Base-by-base conservation (phyloP, 1,284 basidiomycete species). In the Cutaneotrichosporon sp. region DNA sequence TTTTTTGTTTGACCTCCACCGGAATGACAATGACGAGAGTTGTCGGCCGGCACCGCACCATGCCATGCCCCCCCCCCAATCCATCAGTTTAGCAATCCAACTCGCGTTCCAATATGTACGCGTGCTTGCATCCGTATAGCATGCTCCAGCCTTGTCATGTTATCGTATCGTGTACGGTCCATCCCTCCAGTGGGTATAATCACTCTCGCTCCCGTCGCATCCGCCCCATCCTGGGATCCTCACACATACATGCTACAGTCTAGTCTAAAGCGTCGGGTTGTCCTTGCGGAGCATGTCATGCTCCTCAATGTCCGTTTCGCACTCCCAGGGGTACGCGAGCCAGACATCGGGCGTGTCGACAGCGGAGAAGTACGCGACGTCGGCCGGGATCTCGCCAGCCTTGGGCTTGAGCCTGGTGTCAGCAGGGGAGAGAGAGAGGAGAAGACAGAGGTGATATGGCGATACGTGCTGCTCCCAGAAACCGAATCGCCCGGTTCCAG, bases 321-420 rank as follows among this genome's bases (percentile, higher is more conserved):
- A 77, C 68, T 79, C 78, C 79, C 80, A 81, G 14, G 80, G 80
- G 72, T 81, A 81, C 5, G 79, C 78, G 50, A 81, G 75, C 80
- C 80, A 81, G 61, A 80, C 72, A 61, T 81, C 80, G 31, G 75
- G 76, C 5, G 79, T 81, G 66, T 81, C 80, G 62, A 77, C 76
- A 14, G 79, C 79, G 4, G 78, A 74, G 60, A 80, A 81, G 72
- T 81, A 81, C 52, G 72, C 62, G 49, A 81, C 78, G 56, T 71
- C 72, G 5, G 65, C 71, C 10, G 92, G 90, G 53, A 97, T 80
- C 51, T 85, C 80, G 31, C 87, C 92, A 50, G 88, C 78, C 82
- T 97, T 97, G 52, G 84, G 83, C 82, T 96, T 96, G 67, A 87
- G 83, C 82, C 77, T 81, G 65, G 49, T 40, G 64, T 56, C 49